phyloP scores from a whole-genome alignment of 1,284 basidiomycete species.

The Bondarzewia mesenterica region DNA sequence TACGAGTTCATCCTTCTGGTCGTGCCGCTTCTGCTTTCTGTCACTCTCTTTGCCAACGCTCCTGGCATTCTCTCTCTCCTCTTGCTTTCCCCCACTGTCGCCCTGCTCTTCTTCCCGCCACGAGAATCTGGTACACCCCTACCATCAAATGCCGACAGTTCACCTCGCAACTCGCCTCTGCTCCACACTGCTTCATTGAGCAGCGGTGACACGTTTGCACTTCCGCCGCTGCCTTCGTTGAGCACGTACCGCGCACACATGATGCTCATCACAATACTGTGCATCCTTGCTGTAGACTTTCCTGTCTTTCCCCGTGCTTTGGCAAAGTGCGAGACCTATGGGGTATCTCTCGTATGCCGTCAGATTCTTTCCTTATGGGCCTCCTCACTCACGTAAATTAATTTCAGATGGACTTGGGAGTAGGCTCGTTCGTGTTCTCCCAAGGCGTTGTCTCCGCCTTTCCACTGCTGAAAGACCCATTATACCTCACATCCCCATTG shows the following conservation, averaged over 20 bases:
- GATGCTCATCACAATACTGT: conserved; percentile 88
- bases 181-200: background rate
- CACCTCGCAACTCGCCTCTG: conserved; percentile 3
- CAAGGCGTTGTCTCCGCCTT: conserved; percentile 85
- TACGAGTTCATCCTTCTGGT: conserved; percentile 63
- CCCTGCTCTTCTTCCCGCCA: conserved; percentile 34
- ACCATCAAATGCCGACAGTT: conserved; percentile 28
- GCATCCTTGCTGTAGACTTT: conserved; percentile 96
- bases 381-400: conserved; percentile 6
- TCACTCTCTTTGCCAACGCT: conserved; percentile 65
- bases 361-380: background rate
- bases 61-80: conserved; percentile 46
- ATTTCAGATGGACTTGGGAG: conserved; percentile 95
- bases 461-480: conserved; percentile 58
- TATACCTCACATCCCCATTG: conserved; percentile 40
- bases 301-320: conserved; percentile 81
- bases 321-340: conserved; percentile 93
- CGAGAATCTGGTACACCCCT: conserved; percentile 40
- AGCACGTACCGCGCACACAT: conserved; percentile 92
- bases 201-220: conserved; percentile 7
- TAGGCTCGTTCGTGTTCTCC: conserved; percentile 94
- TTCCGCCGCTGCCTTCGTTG: conserved; percentile 57
- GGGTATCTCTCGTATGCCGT: conserved; percentile 74
- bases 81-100: conserved; percentile 36
- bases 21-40: conserved; percentile 69